Base-by-base conservation (phyloP, 768 basidiomycete genomes). In the Leccinum ochraceum region DNA sequence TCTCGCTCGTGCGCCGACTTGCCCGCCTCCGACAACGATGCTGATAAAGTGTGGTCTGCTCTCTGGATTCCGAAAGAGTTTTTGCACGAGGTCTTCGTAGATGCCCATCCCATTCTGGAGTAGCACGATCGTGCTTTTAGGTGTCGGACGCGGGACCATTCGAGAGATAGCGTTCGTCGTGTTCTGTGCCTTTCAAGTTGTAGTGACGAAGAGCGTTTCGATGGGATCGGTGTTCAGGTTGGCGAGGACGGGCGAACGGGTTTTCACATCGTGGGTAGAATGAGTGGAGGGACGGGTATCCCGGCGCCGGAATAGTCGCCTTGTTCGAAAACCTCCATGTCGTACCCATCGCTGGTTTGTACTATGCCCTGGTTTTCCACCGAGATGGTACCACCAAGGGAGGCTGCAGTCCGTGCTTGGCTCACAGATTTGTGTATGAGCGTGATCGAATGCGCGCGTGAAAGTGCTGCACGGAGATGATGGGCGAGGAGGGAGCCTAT, bases 41-140 rank as follows among this genome's bases (percentile, higher is more conserved):
- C 77, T 72, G 63, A 98, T 83, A 70, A 98, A 94, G 67, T 91
- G 87, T 13, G 95, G 95, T 39, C 95, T 85, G 30, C 80, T 78
- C 36, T 79, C 71, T 24, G 87, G 82, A 71, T 94, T 89, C 20
- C 82, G 87, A 72, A 94, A 98, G 48, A 94, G 66, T 6, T 81
- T 66, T 6, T 76, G 68, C 17, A 92, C 71, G 53, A 97, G 80
- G 61, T 85, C 77, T 58, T 98, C 95, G 73, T 94, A 92, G 9
- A 95, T 77, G 11, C 94, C 96, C 87, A 97, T 91, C 26, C 96
- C 96, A 71, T 96, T 96, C 69, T 96, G 92, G 56, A 98, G 75
- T n/a, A 99, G 83, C 3, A 96, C 91, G 64, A 98, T 86, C 37
- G 95, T 96, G 49, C 88, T 90, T 54, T 82, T 73, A 0, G 81